These are phyloP conservation scores for Cynara cardunculus DNA, from an alignment of 129 eudicot genomes.

Conservation along the genomic window DNA sequence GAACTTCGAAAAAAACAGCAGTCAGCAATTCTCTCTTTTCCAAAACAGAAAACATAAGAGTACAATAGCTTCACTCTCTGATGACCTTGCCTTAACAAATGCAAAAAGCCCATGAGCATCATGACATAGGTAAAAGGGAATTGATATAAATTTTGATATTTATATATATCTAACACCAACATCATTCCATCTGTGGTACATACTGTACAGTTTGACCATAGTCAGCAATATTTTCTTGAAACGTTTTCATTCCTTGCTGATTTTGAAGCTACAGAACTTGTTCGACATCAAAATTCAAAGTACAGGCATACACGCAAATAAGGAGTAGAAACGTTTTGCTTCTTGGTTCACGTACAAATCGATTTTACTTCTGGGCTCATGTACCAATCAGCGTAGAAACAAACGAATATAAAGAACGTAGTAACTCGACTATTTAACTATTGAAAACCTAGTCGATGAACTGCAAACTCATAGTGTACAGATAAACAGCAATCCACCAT, in stretches of 20 bases:
- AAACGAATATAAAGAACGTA: not conserved
- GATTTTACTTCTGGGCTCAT: not conserved
- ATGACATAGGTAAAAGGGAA: too few relatives aligned
- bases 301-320: not conserved
- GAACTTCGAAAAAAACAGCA: not conserved
- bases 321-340: not conserved
- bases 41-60: not conserved
- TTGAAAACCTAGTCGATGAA: conserved; percentile 16
- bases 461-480: not conserved
- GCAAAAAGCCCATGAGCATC: too few relatives aligned
- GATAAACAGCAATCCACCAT: conserved; percentile 7
- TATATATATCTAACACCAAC: not conserved
- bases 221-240: not conserved
- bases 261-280: not conserved
- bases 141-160: not conserved
- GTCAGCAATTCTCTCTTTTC: not conserved
- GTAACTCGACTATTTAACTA: not conserved
- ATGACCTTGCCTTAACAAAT: not conserved
- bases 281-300: not conserved
- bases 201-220: conserved; percentile 3
- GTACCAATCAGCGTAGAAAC: not conserved
- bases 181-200: not conserved
- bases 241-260: not conserved
- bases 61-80: not conserved
- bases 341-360: not conserved